These are phyloP conservation scores for Umbilicaria muhlenbergii DNA, from an alignment of 495 filamentous ascomycete genomes.

Conservation along the genomic window DNA sequence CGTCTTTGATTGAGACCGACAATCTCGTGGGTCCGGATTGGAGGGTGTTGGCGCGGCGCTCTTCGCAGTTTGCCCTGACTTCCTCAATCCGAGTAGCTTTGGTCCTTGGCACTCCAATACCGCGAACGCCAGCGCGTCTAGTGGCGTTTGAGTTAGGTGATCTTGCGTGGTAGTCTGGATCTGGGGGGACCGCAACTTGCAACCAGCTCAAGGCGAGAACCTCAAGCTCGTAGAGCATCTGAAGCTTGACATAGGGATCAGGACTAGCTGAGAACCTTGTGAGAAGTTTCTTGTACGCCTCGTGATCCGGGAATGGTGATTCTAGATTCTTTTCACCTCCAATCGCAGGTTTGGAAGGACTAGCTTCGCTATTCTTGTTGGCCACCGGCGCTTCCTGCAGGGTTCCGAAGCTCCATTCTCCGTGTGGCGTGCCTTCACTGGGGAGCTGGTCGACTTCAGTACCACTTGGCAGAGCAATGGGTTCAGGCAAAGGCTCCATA, in stretches of 20 bases:
- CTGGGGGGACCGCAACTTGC: conserved; percentile 26
- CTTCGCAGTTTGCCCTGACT: conserved; percentile 51
- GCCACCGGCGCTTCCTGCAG: conserved; percentile 31
- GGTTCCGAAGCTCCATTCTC: conserved; percentile 20
- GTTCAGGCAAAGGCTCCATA: too few relatives aligned
- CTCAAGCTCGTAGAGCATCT: conserved; percentile 69
- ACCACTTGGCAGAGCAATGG: too few relatives aligned
- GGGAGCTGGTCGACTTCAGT: neutral
- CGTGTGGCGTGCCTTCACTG: neutral
- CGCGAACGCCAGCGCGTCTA: neutral
- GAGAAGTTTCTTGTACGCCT: conserved; percentile 64
- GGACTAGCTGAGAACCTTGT: conserved; percentile 81
- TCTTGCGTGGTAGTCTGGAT: neutral
- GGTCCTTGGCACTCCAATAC: conserved; percentile 9
- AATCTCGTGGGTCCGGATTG: conserved; percentile 18
- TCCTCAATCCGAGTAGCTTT: conserved; percentile 37
- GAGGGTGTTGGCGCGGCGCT: conserved; percentile 46
- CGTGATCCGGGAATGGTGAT: conserved; percentile 47
- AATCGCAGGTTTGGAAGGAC: too few relatives aligned
- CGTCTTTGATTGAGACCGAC: conserved; percentile 7
- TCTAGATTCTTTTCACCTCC: too few relatives aligned
- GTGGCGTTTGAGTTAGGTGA: neutral
- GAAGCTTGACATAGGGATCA: conserved; percentile 75
- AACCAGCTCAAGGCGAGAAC: conserved; percentile 44
- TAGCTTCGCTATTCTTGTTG: conserved; percentile 22